Base-by-base conservation (phyloP, 169 alveolate genomes). In the Amoebophrya sp. region DNA sequence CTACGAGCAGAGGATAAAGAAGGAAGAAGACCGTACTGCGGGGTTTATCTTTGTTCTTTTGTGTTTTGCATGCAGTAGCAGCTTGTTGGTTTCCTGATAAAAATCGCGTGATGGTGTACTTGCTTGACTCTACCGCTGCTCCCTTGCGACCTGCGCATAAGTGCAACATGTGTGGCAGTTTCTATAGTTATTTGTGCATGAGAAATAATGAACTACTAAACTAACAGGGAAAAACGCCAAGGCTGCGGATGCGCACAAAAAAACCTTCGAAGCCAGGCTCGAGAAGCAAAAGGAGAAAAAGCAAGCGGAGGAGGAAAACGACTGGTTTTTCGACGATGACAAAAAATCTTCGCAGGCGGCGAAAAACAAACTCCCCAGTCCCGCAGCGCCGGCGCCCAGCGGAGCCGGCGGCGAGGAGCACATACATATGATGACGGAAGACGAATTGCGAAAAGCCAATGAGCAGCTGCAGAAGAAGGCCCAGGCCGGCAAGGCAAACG, bases 271-370 rank as follows among this genome's bases (percentile, higher is more conserved):
- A 25, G 83, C 83, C 35, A 2, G 83, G 35, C 83, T 66, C 32
- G 83, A 66, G 83, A 66, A 66, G 83, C 29, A 25, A 25, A 66
- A 66, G 35, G 83, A 7, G 35, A 2, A 66, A 25, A 66, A 66
- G 83, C 39, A 18, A 25, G 10, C 1, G 83, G 83, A 66, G 83
- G 38, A 66, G 18, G 83, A 66, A 25, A 25, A 66, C 35, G 83
- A 66, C 18, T 66, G 83, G 83, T 66, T 66, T 66, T 66, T 66
- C 83, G 83, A 66, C 29, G 83, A 66, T 12, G 54, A n/a, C n/a
- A n/a, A n/a, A n/a, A n/a, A n/a, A n/a, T n/a, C n/a, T n/a, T n/a
- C n/a, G n/a, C n/a, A n/a, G n/a, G n/a, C n/a, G n/a, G n/a, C n/a
- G n/a, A n/a, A n/a, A n/a, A n/a, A n/a, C n/a, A n/a, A n/a, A n/a